Percentiles rank a stretch among this genome's conserved stretches.
Evolutionary conservation across 225 moss, liverwort and hornwort genomes (phyloP).

Genomic region (Thuidium tamariscinum): DNA sequence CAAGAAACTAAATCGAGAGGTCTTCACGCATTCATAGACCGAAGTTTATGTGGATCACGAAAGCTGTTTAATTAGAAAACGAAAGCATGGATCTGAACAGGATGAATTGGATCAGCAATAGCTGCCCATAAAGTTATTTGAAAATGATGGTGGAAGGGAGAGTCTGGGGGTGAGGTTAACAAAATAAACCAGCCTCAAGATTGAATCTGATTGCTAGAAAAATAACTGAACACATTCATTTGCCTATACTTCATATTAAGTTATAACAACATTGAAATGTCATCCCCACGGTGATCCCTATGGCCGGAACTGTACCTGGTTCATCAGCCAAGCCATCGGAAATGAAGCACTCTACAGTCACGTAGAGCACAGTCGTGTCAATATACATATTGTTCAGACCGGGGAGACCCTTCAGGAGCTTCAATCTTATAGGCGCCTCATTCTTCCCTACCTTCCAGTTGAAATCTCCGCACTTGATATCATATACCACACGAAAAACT

Average conservation of each 20-base stretch:
- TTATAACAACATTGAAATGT: neutral
- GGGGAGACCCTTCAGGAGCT: conserved; percentile 24
- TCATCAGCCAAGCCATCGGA: conserved; percentile 10
- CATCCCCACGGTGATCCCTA: neutral
- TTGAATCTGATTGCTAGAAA: neutral
- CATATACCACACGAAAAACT: conserved; percentile 28
- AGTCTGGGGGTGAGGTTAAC: neutral
- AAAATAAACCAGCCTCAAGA: neutral
- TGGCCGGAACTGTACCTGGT: conserved; percentile 11
- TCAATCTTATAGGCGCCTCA: neutral
- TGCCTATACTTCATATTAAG: no score
- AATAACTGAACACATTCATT: neutral
- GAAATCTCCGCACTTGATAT: neutral
- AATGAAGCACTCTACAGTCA: conserved; percentile 34
- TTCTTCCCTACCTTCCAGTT: conserved; percentile 13
- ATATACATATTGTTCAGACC: conserved; percentile 4
- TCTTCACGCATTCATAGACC: neutral
- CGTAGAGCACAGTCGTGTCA: conserved; percentile 3
- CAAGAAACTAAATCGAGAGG: neutral
- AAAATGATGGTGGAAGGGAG: neutral
- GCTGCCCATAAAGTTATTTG: no score
- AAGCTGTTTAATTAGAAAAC: neutral
- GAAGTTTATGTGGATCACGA: neutral
- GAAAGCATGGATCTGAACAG: neutral
- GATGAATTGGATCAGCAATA: neutral